phyloP scores from a whole-genome alignment of 371 early-diverging fungal species.

The Haplosporangium sp. region DNA sequence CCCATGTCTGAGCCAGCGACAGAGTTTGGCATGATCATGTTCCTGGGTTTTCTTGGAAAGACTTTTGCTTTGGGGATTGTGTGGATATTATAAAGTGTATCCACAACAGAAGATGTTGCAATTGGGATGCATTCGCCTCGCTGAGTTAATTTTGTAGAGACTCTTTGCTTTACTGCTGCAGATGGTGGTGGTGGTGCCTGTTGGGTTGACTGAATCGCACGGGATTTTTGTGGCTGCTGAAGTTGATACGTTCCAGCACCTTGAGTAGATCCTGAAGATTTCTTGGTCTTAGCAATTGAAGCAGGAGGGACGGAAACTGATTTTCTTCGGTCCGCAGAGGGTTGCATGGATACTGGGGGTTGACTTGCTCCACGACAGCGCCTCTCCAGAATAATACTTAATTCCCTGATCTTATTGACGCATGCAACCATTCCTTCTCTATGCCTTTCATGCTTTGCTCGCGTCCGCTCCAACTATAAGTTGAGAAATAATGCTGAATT shows the following conservation, averaged over 20 bases:
- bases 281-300: background rate
- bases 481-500: background rate
- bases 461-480: constrained; percentile 32
- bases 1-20: constrained; percentile 38
- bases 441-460: constrained; percentile 47
- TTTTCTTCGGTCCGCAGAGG: background rate
- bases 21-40: constrained; percentile 25
- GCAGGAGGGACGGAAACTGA: background rate
- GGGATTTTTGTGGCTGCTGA: background rate
- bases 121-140: constrained; percentile 13
- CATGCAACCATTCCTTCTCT: constrained; percentile 27
- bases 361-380: constrained; percentile 19
- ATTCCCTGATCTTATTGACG: constrained; percentile 33
- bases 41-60: constrained; percentile 37
- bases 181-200: background rate
- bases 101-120: constrained; percentile 23
- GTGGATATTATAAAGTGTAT: constrained; percentile 35
- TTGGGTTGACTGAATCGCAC: background rate
- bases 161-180: background rate
- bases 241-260: background rate
- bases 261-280: background rate
- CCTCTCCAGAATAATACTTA: constrained; percentile 33
- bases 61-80: constrained; percentile 28
- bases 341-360: background rate
- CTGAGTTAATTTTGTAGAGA: background rate